Evolutionary conservation across 2,329 filamentous ascomycete species (phyloP).

Genomic region (Penicillium sp.): DNA sequence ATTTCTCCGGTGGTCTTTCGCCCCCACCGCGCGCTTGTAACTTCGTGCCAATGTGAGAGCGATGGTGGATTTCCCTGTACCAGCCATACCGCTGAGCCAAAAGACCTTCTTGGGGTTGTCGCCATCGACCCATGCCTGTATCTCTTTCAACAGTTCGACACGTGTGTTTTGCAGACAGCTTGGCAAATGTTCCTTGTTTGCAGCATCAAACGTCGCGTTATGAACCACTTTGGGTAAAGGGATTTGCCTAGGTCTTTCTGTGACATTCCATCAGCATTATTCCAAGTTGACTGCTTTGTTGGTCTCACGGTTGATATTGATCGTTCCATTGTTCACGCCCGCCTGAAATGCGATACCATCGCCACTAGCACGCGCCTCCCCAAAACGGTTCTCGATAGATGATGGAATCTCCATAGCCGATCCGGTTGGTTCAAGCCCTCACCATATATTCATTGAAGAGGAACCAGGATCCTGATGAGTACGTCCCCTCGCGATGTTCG

Average conservation of each 20-base stretch:
- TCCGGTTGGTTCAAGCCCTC: no score
- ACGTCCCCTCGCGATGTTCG: background rate
- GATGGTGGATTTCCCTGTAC: background rate
- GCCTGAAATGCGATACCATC: constrained; percentile 3
- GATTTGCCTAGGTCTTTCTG: background rate
- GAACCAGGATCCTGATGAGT: no score
- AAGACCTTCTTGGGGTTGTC: constrained; percentile 1
- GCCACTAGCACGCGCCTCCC: background rate
- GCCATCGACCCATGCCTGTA: background rate
- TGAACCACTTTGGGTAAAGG: background rate
- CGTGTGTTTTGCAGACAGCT: background rate
- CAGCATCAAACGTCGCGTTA: background rate
- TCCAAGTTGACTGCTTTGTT: background rate
- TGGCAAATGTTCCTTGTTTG: background rate
- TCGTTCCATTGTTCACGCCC: constrained; percentile 1
- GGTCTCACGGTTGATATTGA: constrained; percentile 2
- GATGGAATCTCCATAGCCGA: background rate
- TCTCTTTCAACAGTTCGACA: background rate
- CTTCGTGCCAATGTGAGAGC: background rate
- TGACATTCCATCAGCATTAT: background rate
- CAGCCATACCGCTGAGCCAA: background rate
- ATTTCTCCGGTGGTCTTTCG: background rate
- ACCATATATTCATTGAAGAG: no score
- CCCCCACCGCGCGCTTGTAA: background rate
- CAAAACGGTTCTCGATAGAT: background rate